Base-by-base conservation (phyloP, 129 eudicot species). In the Pseudognaphalium luteoalbum region DNA sequence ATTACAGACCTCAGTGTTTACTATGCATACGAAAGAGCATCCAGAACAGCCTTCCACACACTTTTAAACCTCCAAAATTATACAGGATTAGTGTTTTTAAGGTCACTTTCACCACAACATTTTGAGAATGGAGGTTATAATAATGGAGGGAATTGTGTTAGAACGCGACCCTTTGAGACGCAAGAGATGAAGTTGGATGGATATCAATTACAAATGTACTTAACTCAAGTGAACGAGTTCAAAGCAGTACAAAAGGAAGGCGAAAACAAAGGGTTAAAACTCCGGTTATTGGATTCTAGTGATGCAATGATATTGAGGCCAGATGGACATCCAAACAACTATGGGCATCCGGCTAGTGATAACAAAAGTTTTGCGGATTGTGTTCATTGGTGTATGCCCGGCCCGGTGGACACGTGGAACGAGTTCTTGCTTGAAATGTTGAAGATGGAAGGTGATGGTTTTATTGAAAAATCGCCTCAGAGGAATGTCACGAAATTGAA, bases 341-440 rank as follows among this genome's bases (percentile, higher is more conserved):
- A 39, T 52, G 87, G 90, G 29, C 90, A 86, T 74, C 86, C 83
- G 50, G 85, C 83, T 17, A 63, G 76, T 71, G 86, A 78, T 37
- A 83, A 83, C 6, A 78, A 73, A 66, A 81, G 81, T 22, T 64
- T 30, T 25, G 68, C 87, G 12, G 90, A 86, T 28, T 86, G 88
- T 74, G 90, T 81, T 29, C 87, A 86, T 52, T 86, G 90, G 90
- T 86, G 90, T 66, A 76, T 86, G 87, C 90, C 90, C 0, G 90
- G 89, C 16, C 87, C 90, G 28, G 90, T 86, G 0, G 90, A 86
- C 62, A 83, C 90, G 10, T 86, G 90, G 88, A 87, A 82, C 22
- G 93, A 88, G 80, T 82, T 88, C 70, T 73, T 88, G 81, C 90
- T 83, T 32, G 90, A 88, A 68, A 85, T 88, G 93, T 47, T 88